Base-by-base conservation (phyloP, 2,329 filamentous ascomycete species). In the Claviceps maximensis region DNA sequence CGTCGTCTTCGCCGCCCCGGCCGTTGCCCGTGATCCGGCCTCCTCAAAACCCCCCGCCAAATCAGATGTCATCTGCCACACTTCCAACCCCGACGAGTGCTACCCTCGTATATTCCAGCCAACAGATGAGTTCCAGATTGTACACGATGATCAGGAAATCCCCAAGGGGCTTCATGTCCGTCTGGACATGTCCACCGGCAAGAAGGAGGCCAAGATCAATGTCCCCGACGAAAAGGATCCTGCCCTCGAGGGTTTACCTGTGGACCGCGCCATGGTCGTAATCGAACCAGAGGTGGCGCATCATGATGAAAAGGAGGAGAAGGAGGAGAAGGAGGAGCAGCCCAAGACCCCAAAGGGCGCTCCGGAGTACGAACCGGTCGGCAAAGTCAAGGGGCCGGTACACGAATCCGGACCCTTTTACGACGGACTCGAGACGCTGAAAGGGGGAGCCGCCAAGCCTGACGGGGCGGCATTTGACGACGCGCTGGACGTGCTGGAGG, bases 141-240 rank as follows among this genome's bases (percentile, higher is more conserved):
- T 87, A 42, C 79, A 74, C 55, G 74, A 79, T 38, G 83, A 84
- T 58, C 83, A 87, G 63, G 76, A 84, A 40, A 62, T 87, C 3
- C 83, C 83, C 1, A 67, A 73, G 0, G 83, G 83, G 6, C 73
- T 87, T 4, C 83, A 87, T 62, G 74, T 86, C 50, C 77, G 82
- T 41, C 67, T 87, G 52, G 79, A 87, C 61, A 73, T 87, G 47
- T 73, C 74, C 58, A 82, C 81, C 0, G 83, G 83, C 23, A 60
- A 73, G 58, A 83, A 80, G 58, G 80, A 85, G 63, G 83, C 83
- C 58, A 83, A 84, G 61, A 71, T 86, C 56, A 79, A 86, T 64
- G 72, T 82, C 19, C 79, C 79, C 0, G 69, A 69, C 13, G 79
- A 83, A 57, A 62, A 65, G 19, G 67, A 73, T 49, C 63, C 72